These are phyloP conservation scores for Coniferiporia sulphurascens DNA, from an alignment of 1,284 basidiomycete genomes.

Conservation along the genomic window DNA sequence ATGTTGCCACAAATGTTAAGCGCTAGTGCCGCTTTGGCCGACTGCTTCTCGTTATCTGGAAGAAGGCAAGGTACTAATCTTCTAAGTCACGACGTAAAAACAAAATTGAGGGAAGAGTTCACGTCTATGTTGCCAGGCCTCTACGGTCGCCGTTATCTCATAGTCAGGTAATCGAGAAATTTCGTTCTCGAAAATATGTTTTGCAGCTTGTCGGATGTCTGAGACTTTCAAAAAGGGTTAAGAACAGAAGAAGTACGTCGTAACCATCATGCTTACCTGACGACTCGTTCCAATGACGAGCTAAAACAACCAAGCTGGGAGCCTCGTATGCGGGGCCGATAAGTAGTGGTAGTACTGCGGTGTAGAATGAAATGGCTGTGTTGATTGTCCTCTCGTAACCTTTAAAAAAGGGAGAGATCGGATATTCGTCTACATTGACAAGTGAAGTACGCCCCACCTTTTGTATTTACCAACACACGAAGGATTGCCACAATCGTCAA, in stretches of 20 bases:
- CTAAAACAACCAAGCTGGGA: constrained; percentile 70
- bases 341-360: constrained; percentile 55
- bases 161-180: constrained; percentile 63
- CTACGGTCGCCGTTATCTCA: constrained; percentile 55
- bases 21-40: constrained; percentile 55
- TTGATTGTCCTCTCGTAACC: constrained; percentile 63
- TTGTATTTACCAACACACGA: constrained; percentile 65
- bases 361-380: constrained; percentile 74
- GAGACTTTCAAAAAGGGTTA: constrained; percentile 30
- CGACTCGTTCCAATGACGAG: constrained; percentile 69
- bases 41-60: constrained; percentile 49
- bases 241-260: constrained; percentile 5
- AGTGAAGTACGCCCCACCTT: constrained; percentile 41
- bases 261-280: constrained; percentile 45
- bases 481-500: constrained; percentile 65
- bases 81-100: neutral
- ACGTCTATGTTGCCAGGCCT: constrained; percentile 69
- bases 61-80: constrained; percentile 69
- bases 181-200: constrained; percentile 71
- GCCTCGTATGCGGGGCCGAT: constrained; percentile 56
- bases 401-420: constrained; percentile 26
- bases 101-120: constrained; percentile 24
- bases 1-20: constrained; percentile 81
- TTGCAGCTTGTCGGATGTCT: constrained; percentile 72
- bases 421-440: constrained; percentile 1